Percentiles rank a stretch among this genome's conserved stretches.
These are phyloP conservation scores for Penicillium sp. DNA, from an alignment of 2,329 filamentous ascomycete species.

Conservation along the genomic window DNA sequence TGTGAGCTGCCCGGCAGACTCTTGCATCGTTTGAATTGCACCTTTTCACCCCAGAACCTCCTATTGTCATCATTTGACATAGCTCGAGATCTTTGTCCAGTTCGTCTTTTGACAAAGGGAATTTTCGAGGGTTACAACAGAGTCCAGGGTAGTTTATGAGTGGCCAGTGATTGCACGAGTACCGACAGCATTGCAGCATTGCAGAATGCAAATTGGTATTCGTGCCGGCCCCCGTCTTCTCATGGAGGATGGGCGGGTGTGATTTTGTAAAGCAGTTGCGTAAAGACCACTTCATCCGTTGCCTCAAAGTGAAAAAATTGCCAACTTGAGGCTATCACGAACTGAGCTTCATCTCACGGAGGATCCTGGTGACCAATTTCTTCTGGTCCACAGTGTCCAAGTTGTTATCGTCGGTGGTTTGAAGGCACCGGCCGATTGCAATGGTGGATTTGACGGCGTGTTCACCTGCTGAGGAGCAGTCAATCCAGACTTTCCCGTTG, in stretches of 20 bases:
- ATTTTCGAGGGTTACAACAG: neutral
- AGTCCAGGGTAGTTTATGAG: neutral
- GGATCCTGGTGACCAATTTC: slow-evolving; percentile 49
- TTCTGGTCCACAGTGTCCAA: slow-evolving; percentile 49
- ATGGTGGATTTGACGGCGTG: slow-evolving; percentile 67
- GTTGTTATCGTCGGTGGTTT: slow-evolving; percentile 71
- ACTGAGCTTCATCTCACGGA: slow-evolving; percentile 47
- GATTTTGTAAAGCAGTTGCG: neutral
- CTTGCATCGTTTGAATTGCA: neutral
- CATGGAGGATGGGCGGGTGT: neutral
- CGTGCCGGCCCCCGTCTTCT: neutral
- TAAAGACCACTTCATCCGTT: neutral
- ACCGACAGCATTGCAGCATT: neutral
- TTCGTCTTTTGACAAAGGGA: neutral
- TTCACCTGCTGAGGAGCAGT: slow-evolving; percentile 66
- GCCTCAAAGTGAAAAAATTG: too few species aligned
- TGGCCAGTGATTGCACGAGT: neutral
- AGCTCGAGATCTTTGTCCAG: neutral
- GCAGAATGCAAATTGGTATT: neutral
- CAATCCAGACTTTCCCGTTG: slow-evolving; percentile 92
- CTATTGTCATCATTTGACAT: neutral
- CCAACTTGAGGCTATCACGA: slow-evolving; percentile 20
- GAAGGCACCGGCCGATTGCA: slow-evolving; percentile 76
- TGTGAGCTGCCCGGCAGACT: neutral
- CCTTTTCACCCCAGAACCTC: neutral